Conservation (phyloP, 2,329 filamentous ascomycete genomes). For the Niveomyces coronatus region DNA sequence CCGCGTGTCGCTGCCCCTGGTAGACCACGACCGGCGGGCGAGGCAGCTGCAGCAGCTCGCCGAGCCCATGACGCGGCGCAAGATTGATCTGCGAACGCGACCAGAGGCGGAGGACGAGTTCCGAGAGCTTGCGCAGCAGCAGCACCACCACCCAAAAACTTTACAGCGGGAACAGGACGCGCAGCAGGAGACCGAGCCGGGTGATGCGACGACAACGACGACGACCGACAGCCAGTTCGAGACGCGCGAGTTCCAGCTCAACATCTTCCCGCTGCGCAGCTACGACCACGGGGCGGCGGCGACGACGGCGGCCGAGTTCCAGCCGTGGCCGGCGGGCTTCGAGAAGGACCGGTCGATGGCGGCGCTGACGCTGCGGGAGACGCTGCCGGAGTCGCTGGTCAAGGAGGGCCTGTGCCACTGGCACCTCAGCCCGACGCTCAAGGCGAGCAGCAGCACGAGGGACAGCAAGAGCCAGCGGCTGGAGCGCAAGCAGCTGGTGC, state of each 20-base stretch:
- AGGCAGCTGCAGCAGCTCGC: slow-evolving; percentile 13
- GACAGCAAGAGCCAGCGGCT: slow-evolving; percentile 12
- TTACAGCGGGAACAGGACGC: no score
- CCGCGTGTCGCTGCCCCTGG: slow-evolving; percentile 23
- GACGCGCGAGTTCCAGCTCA: slow-evolving; percentile 29
- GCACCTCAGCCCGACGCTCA: slow-evolving; percentile 19
- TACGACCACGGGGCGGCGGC: slow-evolving; percentile 31
- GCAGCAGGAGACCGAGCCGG: not conserved
- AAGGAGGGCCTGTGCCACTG: slow-evolving; percentile 34
- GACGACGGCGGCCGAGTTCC: slow-evolving; percentile 22
- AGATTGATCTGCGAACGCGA: not conserved
- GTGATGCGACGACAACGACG: not conserved
- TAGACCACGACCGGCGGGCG: slow-evolving; percentile 21
- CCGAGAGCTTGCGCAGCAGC: no score
- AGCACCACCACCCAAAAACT: no score
- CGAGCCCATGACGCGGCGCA: not conserved
- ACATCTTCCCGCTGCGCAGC: slow-evolving; percentile 27
- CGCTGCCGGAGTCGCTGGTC: slow-evolving; percentile 28
- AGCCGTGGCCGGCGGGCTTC: slow-evolving; percentile 30
- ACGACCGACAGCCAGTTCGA: slow-evolving; percentile 1
- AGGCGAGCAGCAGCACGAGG: not conserved
- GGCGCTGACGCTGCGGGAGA: slow-evolving; percentile 25
- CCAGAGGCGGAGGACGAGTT: not conserved
- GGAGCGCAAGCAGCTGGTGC: slow-evolving; percentile 12
- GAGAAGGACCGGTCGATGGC: slow-evolving; percentile 24